Evolutionary conservation across 75 land plant genomes (phyloP), one percentile per base, ranked within the genome.

Genomic region (Selaginella tamariscina): DNA sequence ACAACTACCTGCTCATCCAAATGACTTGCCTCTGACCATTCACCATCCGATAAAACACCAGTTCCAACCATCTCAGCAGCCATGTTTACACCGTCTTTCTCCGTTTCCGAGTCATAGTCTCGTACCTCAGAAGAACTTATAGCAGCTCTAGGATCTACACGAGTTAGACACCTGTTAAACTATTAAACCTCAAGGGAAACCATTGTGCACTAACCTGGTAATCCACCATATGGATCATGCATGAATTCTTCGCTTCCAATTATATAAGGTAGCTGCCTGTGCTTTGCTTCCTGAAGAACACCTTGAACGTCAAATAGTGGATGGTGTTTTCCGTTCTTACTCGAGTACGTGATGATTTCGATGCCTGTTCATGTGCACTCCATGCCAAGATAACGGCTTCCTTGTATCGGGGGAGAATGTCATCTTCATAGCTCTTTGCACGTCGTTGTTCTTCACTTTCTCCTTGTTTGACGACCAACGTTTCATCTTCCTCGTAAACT

Each of bases 201-300:
- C 11, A 5, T 39, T 15, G 49, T 39, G 49, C 15, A 5, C 49
- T 5, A 27, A 80, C 80, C 82, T 77, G 75, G 67, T 55, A 80
- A 57, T 24, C 82, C 82, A 72, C 82, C 77, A 31, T 55, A 56
- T 27, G 32, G 54, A 64, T 80, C 82, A 49, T 72, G 76, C 11
- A 70, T 32, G 70, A 69, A 80, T 59, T 80, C 82, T 54, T 78
- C 82, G 31, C 79, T 79, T 63, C 82, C 82, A 65, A 80, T 78
- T 27, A 80, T 70, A 56, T 73, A 64, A 24, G 82, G 82, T 32
- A 74, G 54, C 20, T 31, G 29, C 1, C 5, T 39, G 49, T 5
- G 49, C 49, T 15, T 39, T 15, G 49, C 49, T 39, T 39, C 49
- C 49, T 39, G 49, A 39, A 5, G n/a, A n/a, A n/a, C n/a, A n/a